Evolutionary conservation across 352 stramenopile genomes (phyloP).

Genomic region (Globisporangium orthogonon): DNA sequence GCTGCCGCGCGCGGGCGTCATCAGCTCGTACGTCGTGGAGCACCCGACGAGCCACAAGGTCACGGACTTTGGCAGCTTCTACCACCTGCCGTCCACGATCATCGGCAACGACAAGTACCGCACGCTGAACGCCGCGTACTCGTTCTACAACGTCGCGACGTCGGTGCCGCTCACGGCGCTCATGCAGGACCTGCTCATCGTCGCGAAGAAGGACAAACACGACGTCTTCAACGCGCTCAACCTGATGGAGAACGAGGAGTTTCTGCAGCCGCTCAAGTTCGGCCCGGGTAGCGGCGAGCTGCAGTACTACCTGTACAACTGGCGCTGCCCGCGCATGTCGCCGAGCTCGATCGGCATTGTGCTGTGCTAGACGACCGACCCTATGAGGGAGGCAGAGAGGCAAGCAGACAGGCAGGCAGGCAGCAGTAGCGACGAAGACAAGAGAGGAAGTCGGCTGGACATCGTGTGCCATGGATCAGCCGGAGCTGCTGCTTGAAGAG

Average conservation of each 20-base stretch:
- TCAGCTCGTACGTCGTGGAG: slow-evolving; percentile 93
- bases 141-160: slow-evolving; percentile 95
- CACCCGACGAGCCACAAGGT: slow-evolving; percentile 67
- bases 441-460: no score
- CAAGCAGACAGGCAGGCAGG: no score
- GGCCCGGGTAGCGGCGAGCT: slow-evolving; percentile 39
- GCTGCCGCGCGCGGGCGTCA: slow-evolving; percentile 91
- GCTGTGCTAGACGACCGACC: not conserved
- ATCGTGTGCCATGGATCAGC: no score
- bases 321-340: slow-evolving; percentile 24
- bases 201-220: slow-evolving; percentile 31
- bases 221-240: slow-evolving; percentile 61
- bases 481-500: no score
- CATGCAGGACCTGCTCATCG: slow-evolving; percentile 61
- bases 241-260: slow-evolving; percentile 47
- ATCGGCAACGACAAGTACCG: slow-evolving; percentile 94
- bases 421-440: no score
- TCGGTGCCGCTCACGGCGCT: slow-evolving; percentile 47
- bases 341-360: not conserved
- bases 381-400: no score
- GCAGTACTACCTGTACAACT: slow-evolving; percentile 67
- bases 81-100: slow-evolving; percentile 96
- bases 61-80: slow-evolving; percentile 96
- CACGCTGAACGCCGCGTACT: slow-evolving; percentile 97
- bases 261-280: slow-evolving; percentile 49